Conservation (phyloP, 805 yeast genomes). For the Zygotorulaspora florentina region DNA sequence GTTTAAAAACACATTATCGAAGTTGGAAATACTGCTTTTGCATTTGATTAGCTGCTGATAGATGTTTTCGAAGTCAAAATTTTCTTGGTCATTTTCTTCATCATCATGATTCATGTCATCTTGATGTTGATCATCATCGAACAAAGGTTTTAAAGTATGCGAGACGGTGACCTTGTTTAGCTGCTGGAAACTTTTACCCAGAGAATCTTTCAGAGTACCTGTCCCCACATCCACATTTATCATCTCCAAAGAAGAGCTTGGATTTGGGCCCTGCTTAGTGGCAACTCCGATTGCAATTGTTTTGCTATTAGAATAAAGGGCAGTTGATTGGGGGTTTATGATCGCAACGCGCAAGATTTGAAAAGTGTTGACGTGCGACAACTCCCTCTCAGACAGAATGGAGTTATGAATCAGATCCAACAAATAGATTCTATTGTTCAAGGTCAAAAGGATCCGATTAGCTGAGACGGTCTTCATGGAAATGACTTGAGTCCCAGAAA, state of each 20-base stretch:
- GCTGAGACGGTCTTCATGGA: constrained; percentile 30
- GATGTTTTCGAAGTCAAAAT: constrained; percentile 25
- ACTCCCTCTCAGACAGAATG: constrained; percentile 22
- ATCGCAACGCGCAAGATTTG: constrained; percentile 28
- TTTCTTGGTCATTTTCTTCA: constrained; percentile 10
- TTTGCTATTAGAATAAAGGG: constrained; percentile 13
- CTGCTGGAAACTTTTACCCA: constrained; percentile 52
- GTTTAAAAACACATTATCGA: constrained; percentile 34
- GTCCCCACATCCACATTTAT: constrained; percentile 54
- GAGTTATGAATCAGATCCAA: constrained; percentile 31
- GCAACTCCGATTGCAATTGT: constrained; percentile 33
- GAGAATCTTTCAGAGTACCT: constrained; percentile 62
- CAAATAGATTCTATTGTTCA: constrained; percentile 27
- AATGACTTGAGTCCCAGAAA: constrained; percentile 14
- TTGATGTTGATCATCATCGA: constrained; percentile 14
- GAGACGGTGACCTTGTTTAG: constrained; percentile 3
- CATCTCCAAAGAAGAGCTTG: constrained; percentile 31
- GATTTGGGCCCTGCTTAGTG: constrained; percentile 26
- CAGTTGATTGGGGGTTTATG: constrained; percentile 10
- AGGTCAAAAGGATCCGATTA: constrained; percentile 30
- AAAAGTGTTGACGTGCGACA: constrained; percentile 28
- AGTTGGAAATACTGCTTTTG: constrained; percentile 21
- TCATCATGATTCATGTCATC: constrained; percentile 7
- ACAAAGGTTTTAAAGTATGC: constrained; percentile 27
- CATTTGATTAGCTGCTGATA: constrained; percentile 24